Base-by-base conservation (phyloP, 495 filamentous ascomycete species). In the Cairneyella variabilis region DNA sequence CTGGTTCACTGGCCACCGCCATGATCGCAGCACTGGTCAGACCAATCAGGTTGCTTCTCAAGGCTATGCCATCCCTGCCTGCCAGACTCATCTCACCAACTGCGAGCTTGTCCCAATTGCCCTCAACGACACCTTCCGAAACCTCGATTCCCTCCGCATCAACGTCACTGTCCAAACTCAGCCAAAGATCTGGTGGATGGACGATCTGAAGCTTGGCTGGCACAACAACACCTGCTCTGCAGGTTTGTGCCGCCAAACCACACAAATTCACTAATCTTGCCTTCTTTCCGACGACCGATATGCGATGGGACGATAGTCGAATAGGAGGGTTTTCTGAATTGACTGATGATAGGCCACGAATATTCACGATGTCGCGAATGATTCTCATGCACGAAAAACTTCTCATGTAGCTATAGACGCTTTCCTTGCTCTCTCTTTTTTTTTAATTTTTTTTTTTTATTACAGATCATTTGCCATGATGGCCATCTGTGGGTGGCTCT, bases 101-200 rank as follows among this genome's bases (percentile, higher is more conserved):
- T 65, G 62, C 42, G 20, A 16, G 8, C 51, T 65, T 4, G 43
- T 34, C 3, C 40, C 44, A 0, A 32, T 60, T 21, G 45, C 28
- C 12, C 37, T 65, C 20, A 30, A 44, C 28, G 14, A 34, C 18
- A 21, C 21, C 6, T 65, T 65, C 47, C 9, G 18, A 3, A 30
- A 62, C 32, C 53, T 65, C 9, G 45, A 47, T n/a, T 37, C 23
- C 12, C 22, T 65, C 34, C 62, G 51, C 17, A 60, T 65, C 27
- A 60, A 60, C 25, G 46, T 55, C 28, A 62, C 59, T 26, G 59
- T 60, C 23, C 59, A 27, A 3, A 16, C 14, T 1, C 26, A 53
- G 7, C 59, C 62, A 5, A 55, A 57, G 51, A 55, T 55, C 22
- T 65, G 62, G 62, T 65, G 55, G 55, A 55, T 65, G 56, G 62